Evolutionary conservation across 2,329 filamentous ascomycete species (phyloP), one percentile per base, ranked within the genome.

Genomic region (Colletotrichum sp.): DNA sequence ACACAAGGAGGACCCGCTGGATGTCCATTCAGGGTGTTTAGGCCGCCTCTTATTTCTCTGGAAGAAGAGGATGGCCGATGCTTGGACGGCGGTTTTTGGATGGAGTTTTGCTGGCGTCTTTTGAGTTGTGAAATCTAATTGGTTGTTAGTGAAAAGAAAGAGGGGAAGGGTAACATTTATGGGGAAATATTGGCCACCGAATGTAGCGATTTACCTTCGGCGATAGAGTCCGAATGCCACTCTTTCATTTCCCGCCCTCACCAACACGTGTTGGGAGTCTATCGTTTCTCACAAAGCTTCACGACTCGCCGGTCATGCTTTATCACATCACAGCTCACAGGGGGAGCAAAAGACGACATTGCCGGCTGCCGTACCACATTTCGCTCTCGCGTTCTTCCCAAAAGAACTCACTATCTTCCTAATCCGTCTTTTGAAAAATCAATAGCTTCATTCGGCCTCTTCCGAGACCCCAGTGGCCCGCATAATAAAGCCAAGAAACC

Each of bases 41-140:
- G 69, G 69, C 69, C 73, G 72, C 63, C 30, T 75, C 69, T 75
- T 68, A 72, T 8, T 67, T 55, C 52, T 38, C 10, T 67, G 28
- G 12, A 38, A 30, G 16, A 16, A 34, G 34, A 61, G 36, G 52
- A 24, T 13, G 36, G 16, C 60, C 72, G 68, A 26, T 72, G 61
- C 36, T 64, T 43, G 34, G 21, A 38, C 30, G 36, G 21, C 24
- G 36, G 24, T 13, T 48, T 66, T 30, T 52, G 30, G 18, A 32
- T 13, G 28, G 58, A 61, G 30, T 61, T 61, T 52, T 34, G 0
- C 30, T 15, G 58, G 58, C 30, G 30, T 30, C 28, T 34, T 32
- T n/a, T 15, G n/a, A 9, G n/a, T 3, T 24, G 24, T 3, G 21
- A 5, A 15, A 15, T 43, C n/a, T 32, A 34, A 61, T 34, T 61